Evolutionary conservation across 2,329 filamentous ascomycete genomes (phyloP).

Genomic region (Scedosporium minutisporum): DNA sequence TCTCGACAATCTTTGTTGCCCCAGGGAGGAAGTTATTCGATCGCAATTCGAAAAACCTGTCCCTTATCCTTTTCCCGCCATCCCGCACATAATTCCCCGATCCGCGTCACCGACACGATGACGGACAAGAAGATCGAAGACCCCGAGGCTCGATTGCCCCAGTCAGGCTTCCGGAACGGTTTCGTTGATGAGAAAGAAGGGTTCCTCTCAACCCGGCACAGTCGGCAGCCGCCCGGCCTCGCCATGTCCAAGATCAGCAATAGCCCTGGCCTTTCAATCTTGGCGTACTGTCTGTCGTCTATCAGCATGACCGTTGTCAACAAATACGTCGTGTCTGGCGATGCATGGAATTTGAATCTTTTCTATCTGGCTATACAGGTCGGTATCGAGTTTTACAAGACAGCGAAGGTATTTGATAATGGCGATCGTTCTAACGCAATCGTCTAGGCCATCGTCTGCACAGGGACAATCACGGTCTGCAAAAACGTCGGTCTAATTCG

Average conservation of each 20-base stretch:
- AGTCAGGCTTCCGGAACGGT: constrained; percentile 13
- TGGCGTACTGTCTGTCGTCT: constrained; percentile 89
- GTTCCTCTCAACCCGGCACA: constrained; percentile 27
- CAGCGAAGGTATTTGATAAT: too few relatives aligned
- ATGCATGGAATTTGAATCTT: constrained; percentile 91
- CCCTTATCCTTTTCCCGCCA: too few relatives aligned
- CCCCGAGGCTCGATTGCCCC: constrained; percentile 59
- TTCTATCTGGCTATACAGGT: constrained; percentile 91
- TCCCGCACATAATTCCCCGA: too few relatives aligned
- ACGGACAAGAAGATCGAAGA: constrained; percentile 85
- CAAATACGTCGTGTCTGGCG: constrained; percentile 92
- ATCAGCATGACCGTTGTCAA: constrained; percentile 99
- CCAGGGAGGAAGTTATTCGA: too few relatives aligned
- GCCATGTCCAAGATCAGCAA: constrained; percentile 50
- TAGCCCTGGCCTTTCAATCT: constrained; percentile 69
- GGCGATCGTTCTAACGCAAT: constrained; percentile 11
- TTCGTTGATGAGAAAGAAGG: constrained; percentile 39
- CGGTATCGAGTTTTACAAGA: constrained; percentile 21
- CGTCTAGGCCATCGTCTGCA: constrained; percentile 74
- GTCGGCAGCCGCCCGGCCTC: constrained; percentile 5
- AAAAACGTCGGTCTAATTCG: constrained; percentile 76
- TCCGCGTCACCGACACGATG: constrained; percentile 38
- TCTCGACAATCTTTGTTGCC: not conserved
- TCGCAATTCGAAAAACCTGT: not conserved
- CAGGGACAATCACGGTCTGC: constrained; percentile 70